These are phyloP conservation scores for Teunomyces cretensis DNA, from an alignment of 805 yeast genomes.

Conservation along the genomic window DNA sequence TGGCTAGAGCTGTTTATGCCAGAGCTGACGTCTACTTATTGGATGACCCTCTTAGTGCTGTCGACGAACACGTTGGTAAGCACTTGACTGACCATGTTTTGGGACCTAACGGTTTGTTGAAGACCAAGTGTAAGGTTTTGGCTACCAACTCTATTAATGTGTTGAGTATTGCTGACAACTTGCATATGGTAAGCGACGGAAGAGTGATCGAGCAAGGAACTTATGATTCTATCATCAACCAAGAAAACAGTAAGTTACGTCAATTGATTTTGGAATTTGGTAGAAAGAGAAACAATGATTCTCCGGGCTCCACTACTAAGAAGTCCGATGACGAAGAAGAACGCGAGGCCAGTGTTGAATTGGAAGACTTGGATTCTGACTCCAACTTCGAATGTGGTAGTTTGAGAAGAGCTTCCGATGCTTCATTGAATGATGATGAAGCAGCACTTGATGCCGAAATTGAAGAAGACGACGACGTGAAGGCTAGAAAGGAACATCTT, in stretches of 20 bases:
- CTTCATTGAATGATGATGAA: slow-evolving; percentile 38
- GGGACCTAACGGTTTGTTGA: slow-evolving; percentile 76
- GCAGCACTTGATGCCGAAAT: slow-evolving; percentile 38
- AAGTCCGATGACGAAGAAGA: slow-evolving; percentile 13
- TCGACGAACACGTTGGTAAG: slow-evolving; percentile 94
- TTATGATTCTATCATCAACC: slow-evolving; percentile 50
- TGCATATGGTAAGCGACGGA: slow-evolving; percentile 71
- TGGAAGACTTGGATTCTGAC: slow-evolving; percentile 28
- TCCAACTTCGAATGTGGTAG: slow-evolving; percentile 28
- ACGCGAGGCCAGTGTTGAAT: slow-evolving; percentile 20
- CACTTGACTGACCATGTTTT: slow-evolving; percentile 81
- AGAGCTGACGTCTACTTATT: slow-evolving; percentile 88
- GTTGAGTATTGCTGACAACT: slow-evolving; percentile 67
- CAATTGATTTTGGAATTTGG: slow-evolving; percentile 66
- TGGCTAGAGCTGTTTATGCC: slow-evolving; percentile 94
- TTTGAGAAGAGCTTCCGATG: slow-evolving; percentile 67
- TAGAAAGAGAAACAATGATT: slow-evolving; percentile 31
- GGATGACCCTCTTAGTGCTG: slow-evolving; percentile 95
- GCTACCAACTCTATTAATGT: slow-evolving; percentile 89
- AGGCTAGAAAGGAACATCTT: slow-evolving; percentile 66
- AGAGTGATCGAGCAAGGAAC: slow-evolving; percentile 66
- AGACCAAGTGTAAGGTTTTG: slow-evolving; percentile 69
- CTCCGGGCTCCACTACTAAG: slow-evolving; percentile 13
- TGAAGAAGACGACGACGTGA: slow-evolving; percentile 35
- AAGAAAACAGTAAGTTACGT: slow-evolving; percentile 48